Evolutionary conservation across 805 yeast genomes (phyloP), one percentile per base, ranked within the genome.

Genomic region (Ogataea populi-albae): DNA sequence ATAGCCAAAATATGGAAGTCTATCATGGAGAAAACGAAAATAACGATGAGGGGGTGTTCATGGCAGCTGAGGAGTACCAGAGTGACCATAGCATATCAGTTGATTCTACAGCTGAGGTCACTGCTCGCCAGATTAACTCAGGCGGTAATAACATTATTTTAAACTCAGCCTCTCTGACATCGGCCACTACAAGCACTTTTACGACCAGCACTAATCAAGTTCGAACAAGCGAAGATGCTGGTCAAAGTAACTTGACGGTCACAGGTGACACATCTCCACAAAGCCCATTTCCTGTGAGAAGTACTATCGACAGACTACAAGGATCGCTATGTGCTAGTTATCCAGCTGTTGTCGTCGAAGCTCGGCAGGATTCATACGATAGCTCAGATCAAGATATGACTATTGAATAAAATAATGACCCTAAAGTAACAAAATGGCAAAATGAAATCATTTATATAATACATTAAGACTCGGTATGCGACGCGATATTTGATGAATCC

Each of bases 61-160:
- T 60, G 62, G 67, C 66, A 8, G 55, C 58, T 14, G 65, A 65
- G 34, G 69, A 67, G 27, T 61, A 62, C 31, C 62, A 59, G 26
- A 59, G 55, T 14, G 61, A 60, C 32, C 64, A 59, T 35, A 54
- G 57, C 25, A 52, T 54, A 3, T 47, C 52, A n/a, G 39, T 47
- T 19, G 52, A 47, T 8, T 46, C 54, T n/a, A 32, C 22, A 11
- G 26, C 38, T 1, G 52, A 37, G 8, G 14, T 14, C 8, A 8
- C 16, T 9, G 10, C 28, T 12, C 10, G 14, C 15, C 9, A 8
- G 8, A 14, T 25, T 25, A 27, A 27, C 12, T 9, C 28, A n/a
- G 30, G 16, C 21, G 20, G 10, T 12, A 27, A 17, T 21, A 35
- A 30, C 22, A 27, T 38, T 11, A 19, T 33, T 2, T 28, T 37